Conservation (phyloP, 2,329 filamentous ascomycete genomes). For the Penicillium thymicola region DNA sequence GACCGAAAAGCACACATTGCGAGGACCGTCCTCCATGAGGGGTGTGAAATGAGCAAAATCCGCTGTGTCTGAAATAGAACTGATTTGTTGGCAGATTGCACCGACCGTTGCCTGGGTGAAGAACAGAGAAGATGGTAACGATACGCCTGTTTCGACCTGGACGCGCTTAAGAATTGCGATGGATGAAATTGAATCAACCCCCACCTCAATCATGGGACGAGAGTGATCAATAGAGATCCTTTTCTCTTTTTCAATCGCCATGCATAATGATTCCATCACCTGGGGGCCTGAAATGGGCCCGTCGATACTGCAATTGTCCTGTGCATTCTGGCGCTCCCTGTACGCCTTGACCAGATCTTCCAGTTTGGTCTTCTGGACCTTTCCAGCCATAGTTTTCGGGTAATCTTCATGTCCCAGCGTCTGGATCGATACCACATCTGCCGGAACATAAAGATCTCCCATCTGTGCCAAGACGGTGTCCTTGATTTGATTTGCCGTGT, state of each 20-base stretch:
- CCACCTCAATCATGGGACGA: conserved; percentile 8
- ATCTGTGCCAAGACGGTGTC: conserved; percentile 6
- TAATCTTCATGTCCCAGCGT: conserved; percentile 5
- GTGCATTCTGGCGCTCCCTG: neutral
- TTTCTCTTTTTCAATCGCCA: neutral
- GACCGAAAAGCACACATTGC: conserved; percentile 2
- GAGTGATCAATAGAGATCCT: neutral
- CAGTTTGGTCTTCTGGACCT: conserved; percentile 8
- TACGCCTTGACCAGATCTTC: neutral
- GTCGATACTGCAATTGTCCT: neutral
- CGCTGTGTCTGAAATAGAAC: neutral
- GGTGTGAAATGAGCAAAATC: neutral
- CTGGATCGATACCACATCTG: conserved; percentile 8
- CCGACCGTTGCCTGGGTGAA: conserved; percentile 6
- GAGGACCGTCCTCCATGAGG: neutral
- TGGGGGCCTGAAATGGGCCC: neutral
- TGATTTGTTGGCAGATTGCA: neutral
- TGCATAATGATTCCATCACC: neutral
- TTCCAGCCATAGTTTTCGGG: conserved; percentile 6
- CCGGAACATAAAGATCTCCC: conserved; percentile 13
- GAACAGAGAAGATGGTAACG: conserved; percentile 9
- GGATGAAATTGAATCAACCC: conserved; percentile 11
- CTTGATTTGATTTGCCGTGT: neutral
- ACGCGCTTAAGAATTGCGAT: conserved; percentile 11
- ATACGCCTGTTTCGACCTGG: conserved; percentile 2